Evolutionary conservation across 768 basidiomycete species (phyloP).

Genomic region (Roridomyces roridus): DNA sequence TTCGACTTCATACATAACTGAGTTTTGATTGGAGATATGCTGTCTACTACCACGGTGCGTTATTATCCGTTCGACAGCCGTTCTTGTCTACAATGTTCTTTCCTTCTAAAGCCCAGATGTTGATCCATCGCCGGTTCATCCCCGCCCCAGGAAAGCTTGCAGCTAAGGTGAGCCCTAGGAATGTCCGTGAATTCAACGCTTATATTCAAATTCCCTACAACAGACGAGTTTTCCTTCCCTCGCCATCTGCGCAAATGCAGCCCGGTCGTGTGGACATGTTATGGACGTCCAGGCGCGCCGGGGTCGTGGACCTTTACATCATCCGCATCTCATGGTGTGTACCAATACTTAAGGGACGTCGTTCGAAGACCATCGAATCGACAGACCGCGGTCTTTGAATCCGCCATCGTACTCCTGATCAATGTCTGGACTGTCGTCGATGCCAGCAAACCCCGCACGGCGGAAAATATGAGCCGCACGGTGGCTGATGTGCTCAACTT

Average conservation of each 20-base stretch:
- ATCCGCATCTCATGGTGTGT: slow-evolving; percentile 6
- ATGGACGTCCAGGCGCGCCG: slow-evolving; percentile 44
- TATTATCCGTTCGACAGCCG: slow-evolving; percentile 38
- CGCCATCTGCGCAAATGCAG: slow-evolving; percentile 57
- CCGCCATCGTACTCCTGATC: slow-evolving; percentile 47
- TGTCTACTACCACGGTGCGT: slow-evolving; percentile 18
- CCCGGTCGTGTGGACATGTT: slow-evolving; percentile 52
- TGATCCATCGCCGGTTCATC: slow-evolving; percentile 54
- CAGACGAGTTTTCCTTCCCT: slow-evolving; percentile 44
- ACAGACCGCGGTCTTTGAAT: slow-evolving; percentile 36
- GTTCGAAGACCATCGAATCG: slow-evolving; percentile 10
- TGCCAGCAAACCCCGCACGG: slow-evolving; percentile 19
- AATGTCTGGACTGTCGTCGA: slow-evolving; percentile 45
- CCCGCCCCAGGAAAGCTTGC: slow-evolving; percentile 33
- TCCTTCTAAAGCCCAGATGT: slow-evolving; percentile 39
- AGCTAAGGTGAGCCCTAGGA: not conserved
- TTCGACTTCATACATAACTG: not conserved
- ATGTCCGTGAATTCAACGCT: too few relatives aligned
- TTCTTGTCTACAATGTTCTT: slow-evolving; percentile 39
- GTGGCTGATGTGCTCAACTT: slow-evolving; percentile 46
- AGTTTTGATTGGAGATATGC: not conserved
- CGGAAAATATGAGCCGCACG: slow-evolving; percentile 35
- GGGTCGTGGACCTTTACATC: slow-evolving; percentile 23
- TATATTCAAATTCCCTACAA: not conserved
- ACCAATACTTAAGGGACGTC: not conserved